Evolutionary conservation across 495 filamentous ascomycete species (phyloP), one percentile per base, ranked within the genome.

Genomic region (Extremus antarcticus): DNA sequence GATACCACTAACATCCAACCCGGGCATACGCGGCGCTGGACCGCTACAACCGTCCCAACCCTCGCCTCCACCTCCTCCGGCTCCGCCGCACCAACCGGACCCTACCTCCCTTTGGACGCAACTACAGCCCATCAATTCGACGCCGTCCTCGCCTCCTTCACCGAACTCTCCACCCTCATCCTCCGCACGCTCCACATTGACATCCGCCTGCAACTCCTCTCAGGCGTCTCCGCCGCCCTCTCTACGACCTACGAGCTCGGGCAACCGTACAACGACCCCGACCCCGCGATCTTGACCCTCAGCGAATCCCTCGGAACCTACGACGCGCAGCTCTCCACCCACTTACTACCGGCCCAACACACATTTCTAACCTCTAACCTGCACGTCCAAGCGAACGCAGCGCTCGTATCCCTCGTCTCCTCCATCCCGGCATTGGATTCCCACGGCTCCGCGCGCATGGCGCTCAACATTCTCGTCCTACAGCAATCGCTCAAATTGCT

Each of bases 401-500:
- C 81, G 47, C 80, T 94, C 32, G 77, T 90, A 20, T 41, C 51
- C 13, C 66, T 78, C n/a, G 79, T 82, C 60, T 79, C 79, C 10
- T 70, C 68, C 11, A 84, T 90, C 46, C 77, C 78, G 32, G 77
- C 76, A 1, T 83, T 94, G 77, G 90, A 94, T 57, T 70, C 71
- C 32, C 76, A 83, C 53, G 92, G 94, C 16, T 87, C 83, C 58
- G 76, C 80, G 20, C 78, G 88, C 7, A 85, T 97, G 75, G 84
- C 87, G 62, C 78, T 96, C 25, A 94, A 97, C 64, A 87, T 97
- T 45, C 75, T 94, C 9, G 92, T 98, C 46, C 72, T 98, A 25
- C 90, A 95, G 65, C 94, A 97, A 61, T 95, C 95, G 59, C 77
- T 98, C 50, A 94, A 90, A 70, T 92, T 92, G 51, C 84, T 98